Conservation (phyloP, 352 stramenopile species). For the Globisporangium cederbergense region DNA sequence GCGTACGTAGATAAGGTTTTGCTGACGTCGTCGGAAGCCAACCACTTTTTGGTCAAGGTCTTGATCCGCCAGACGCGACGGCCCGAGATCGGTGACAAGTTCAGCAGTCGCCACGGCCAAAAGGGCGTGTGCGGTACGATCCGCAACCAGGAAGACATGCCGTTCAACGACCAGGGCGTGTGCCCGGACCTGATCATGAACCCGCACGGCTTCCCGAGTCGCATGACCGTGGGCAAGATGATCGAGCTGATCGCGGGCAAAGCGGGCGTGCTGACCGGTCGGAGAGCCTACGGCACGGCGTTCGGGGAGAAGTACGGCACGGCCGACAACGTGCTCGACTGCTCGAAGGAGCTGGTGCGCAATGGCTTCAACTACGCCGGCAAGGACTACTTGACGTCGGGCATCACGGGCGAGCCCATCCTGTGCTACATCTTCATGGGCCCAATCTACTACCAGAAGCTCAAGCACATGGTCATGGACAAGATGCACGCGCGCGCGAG, state of each 20-base stretch:
- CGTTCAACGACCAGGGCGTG: slow-evolving; percentile 98
- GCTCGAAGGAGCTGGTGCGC: slow-evolving; percentile 92
- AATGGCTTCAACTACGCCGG: slow-evolving; percentile 99
- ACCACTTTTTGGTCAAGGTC: slow-evolving; percentile 98
- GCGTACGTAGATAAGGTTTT: slow-evolving; percentile 99
- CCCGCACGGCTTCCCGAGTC: slow-evolving; percentile 99
- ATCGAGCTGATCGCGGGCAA: slow-evolving; percentile 99
- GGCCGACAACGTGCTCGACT: slow-evolving; percentile 91
- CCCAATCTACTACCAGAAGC: slow-evolving; percentile 99
- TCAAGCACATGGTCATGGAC: slow-evolving; percentile 99
- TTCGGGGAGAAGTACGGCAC: slow-evolving; percentile 98
- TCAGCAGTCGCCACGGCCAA: slow-evolving; percentile 98
- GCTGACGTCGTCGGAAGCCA: slow-evolving; percentile 97
- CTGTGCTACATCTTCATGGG: slow-evolving; percentile 99
- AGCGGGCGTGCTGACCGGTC: slow-evolving; percentile 94
- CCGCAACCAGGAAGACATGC: slow-evolving; percentile 96
- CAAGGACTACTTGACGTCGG: slow-evolving; percentile 96
- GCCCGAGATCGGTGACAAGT: slow-evolving; percentile 99
- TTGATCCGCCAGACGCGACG: slow-evolving; percentile 93
- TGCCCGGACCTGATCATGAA: slow-evolving; percentile 99
- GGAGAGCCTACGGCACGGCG: slow-evolving; percentile 97
- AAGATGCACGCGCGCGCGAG: slow-evolving; percentile 99
- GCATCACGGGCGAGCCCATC: slow-evolving; percentile 95
- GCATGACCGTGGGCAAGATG: slow-evolving; percentile 99
- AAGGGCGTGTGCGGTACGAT: slow-evolving; percentile 99